Conservation (phyloP, 805 yeast species). For the Candida xyloterini region DNA sequence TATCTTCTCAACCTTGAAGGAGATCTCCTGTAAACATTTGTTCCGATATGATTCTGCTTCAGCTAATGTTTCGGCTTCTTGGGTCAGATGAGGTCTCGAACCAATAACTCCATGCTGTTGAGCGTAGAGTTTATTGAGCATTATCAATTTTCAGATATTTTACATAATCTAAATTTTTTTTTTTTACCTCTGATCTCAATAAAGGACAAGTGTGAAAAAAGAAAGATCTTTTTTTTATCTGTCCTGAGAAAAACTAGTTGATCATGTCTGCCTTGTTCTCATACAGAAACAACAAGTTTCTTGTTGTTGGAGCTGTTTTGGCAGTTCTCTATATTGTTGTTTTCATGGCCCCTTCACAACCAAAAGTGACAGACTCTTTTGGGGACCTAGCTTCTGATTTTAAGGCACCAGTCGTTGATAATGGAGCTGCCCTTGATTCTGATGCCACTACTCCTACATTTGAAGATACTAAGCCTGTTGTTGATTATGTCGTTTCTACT, state of each 20-base stretch:
- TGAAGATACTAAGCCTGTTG: not conserved
- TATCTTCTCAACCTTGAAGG: conserved; percentile 55
- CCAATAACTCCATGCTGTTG: conserved; percentile 43
- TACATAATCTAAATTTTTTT: conserved; percentile 58
- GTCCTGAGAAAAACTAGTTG: not conserved
- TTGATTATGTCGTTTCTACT: not conserved
- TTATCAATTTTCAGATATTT: conserved; percentile 51
- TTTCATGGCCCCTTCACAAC: conserved; percentile 36
- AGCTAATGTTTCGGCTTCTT: conserved; percentile 48
- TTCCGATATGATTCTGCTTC: conserved; percentile 73
- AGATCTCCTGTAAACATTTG: conserved; percentile 61
- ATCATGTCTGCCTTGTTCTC: conserved; percentile 28
- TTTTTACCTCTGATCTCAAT: not conserved
- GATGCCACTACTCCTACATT: not conserved
- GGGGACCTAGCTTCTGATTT: conserved; percentile 5
- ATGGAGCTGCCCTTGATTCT: conserved; percentile 15
- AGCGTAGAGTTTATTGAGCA: conserved; percentile 48
- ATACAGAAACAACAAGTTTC: conserved; percentile 50
- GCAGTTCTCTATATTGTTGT: conserved; percentile 49
- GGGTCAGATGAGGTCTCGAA: conserved; percentile 60
- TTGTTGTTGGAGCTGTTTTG: conserved; percentile 43
- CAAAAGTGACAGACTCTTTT: conserved; percentile 13
- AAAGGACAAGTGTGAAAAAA: conserved; percentile 5
- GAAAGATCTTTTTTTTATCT: not conserved
- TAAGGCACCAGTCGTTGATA: conserved; percentile 2